Conservation (phyloP, 345 rosid species). For the Camelina laxa region DNA sequence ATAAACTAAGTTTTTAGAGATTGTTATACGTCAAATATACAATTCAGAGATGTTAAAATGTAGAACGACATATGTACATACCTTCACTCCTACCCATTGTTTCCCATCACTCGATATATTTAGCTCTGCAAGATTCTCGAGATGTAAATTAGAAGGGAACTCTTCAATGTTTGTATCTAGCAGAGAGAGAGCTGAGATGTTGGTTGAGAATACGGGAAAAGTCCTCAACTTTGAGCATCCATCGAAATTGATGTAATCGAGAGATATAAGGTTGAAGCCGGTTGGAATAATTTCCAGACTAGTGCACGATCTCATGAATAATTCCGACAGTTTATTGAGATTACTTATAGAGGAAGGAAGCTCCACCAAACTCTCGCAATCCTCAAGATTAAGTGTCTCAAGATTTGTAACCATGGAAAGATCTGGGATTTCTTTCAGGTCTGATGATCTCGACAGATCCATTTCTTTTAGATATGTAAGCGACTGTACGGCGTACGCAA, state of each 20-base stretch:
- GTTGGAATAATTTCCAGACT: neutral
- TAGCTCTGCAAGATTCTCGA: conserved; percentile 9
- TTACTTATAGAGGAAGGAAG: neutral
- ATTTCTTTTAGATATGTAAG: conserved; percentile 21
- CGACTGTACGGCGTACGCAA: conserved; percentile 22
- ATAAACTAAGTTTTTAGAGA: neutral
- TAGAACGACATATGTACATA: neutral
- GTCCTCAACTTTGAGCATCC: neutral
- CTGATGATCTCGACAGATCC: neutral
- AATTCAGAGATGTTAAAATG: neutral
- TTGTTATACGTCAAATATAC: too few relatives aligned
- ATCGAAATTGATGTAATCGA: fast-evolving
- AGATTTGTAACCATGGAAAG: neutral
- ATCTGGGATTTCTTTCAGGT: conserved; percentile 1
- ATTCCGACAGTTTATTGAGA: neutral
- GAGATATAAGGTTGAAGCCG: neutral
- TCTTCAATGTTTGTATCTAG: neutral
- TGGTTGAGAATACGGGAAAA: neutral
- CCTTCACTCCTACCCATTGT: conserved; percentile 28
- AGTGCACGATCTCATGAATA: neutral
- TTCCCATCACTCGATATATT: neutral
- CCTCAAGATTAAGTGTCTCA: neutral
- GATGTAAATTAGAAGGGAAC: conserved; percentile 18
- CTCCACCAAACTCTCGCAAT: neutral
- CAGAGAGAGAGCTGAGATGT: neutral